These are phyloP conservation scores for Cubamyces sp. DNA, from an alignment of 768 basidiomycete species.

Conservation along the genomic window DNA sequence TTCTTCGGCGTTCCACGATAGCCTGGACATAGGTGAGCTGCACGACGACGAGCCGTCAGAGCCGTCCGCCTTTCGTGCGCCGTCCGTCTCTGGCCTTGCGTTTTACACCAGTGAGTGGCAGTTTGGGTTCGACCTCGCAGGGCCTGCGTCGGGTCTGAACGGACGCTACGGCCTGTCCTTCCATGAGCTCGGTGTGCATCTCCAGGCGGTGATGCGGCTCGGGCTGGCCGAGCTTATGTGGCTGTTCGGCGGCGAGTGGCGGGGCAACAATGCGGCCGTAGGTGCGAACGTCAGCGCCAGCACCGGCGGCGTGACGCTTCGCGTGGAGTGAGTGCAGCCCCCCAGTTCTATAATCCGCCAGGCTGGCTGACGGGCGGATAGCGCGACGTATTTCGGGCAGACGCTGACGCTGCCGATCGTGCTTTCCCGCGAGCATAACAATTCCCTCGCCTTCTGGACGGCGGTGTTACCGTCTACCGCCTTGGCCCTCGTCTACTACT, in stretches of 20 bases:
- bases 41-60: conserved; percentile 1
- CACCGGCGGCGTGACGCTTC: conserved; percentile 52
- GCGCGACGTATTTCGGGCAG: conserved; percentile 61
- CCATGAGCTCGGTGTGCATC: conserved; percentile 55
- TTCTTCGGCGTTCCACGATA: conserved; percentile 25
- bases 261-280: conserved; percentile 46
- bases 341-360: conserved; percentile 6
- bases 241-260: conserved; percentile 54
- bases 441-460: conserved; percentile 52
- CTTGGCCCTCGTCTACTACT: conserved; percentile 57
- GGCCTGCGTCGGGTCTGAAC: conserved; percentile 50
- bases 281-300: conserved; percentile 49
- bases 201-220: conserved; percentile 53
- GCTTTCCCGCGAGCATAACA: conserved; percentile 54
- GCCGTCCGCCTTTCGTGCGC: conserved; percentile 30
- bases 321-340: conserved; percentile 54
- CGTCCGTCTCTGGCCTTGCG: conserved; percentile 56
- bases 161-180: conserved; percentile 57
- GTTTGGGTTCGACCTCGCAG: conserved; percentile 52
- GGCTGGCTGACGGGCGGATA: conserved; percentile 31
- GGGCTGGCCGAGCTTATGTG: conserved; percentile 50
- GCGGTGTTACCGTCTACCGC: conserved; percentile 59
- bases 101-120: conserved; percentile 50
- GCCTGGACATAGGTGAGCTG: conserved; percentile 1
- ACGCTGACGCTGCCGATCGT: conserved; percentile 59